These are phyloP conservation scores for Hortiboletus campestris DNA, from an alignment of 768 basidiomycete genomes.

Conservation along the genomic window DNA sequence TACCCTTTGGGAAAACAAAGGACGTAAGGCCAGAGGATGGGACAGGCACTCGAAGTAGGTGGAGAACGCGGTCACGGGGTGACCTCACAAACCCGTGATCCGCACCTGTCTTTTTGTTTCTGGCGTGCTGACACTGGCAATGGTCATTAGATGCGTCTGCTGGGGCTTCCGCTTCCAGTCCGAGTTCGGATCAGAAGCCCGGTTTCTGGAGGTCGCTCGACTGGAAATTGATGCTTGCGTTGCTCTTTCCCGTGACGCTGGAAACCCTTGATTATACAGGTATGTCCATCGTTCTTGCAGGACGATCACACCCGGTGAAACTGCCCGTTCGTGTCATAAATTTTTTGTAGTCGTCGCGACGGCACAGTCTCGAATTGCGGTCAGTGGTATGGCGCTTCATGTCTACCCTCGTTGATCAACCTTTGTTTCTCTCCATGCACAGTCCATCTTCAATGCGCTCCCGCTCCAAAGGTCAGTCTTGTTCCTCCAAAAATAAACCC, in stretches of 20 bases:
- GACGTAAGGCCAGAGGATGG: background rate
- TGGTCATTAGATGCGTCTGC: background rate
- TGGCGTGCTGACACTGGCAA: background rate
- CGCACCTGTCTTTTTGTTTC: background rate
- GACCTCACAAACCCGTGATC: background rate
- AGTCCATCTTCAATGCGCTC: slow-evolving; percentile 32
- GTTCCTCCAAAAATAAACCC: background rate
- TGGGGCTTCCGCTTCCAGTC: background rate
- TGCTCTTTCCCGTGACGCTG: slow-evolving; percentile 42
- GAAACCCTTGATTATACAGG: slow-evolving; percentile 37
- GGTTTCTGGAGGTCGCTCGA: slow-evolving; percentile 29
- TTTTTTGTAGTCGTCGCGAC: slow-evolving; percentile 46
- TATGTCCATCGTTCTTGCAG: background rate
- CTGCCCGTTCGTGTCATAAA: background rate
- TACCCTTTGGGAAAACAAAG: slow-evolving; percentile 5
- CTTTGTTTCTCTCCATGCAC: background rate
- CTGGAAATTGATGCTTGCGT: slow-evolving; percentile 33
- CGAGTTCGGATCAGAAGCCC: background rate
- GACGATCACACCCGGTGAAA: background rate
- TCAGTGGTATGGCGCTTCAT: slow-evolving; percentile 18
- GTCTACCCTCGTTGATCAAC: background rate
- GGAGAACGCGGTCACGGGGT: background rate
- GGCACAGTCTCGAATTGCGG: slow-evolving; percentile 50
- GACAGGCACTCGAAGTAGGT: slow-evolving; percentile 4
- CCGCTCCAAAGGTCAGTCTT: slow-evolving; percentile 23